A percentile compares a stretch with the other conserved stretches of the same genome.
Evolutionary conservation across 2,329 filamentous ascomycete genomes (phyloP).

Genomic region (Pseudopyricularia javanii): DNA sequence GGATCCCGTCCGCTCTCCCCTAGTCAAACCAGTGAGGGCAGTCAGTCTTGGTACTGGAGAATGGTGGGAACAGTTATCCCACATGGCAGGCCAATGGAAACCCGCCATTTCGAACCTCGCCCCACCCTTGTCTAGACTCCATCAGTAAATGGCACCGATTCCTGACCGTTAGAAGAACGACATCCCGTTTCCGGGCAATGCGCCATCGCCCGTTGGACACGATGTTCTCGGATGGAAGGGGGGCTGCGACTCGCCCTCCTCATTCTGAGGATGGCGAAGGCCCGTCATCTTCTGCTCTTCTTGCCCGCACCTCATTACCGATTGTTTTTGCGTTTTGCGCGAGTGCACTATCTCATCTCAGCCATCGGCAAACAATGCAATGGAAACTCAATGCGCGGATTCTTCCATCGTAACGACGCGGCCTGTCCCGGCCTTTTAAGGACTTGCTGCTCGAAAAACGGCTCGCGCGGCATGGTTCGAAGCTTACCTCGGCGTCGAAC

Average conservation of each 20-base stretch:
- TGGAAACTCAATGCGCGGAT: not conserved
- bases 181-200: not conserved
- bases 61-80: too few species aligned
- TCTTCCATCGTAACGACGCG: not conserved
- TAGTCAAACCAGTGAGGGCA: too few species aligned
- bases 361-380: not conserved
- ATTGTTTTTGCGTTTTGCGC: too few species aligned
- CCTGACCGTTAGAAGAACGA: not conserved
- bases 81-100: conserved; percentile 2
- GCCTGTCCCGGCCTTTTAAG: not conserved
- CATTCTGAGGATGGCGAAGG: not conserved
- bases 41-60: too few species aligned
- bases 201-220: not conserved
- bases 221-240: not conserved
- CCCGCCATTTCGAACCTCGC: not conserved
- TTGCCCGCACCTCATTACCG: not conserved
- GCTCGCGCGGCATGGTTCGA: not conserved
- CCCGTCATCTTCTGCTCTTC: not conserved
- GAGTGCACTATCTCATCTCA: not conserved
- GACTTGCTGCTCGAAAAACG: not conserved
- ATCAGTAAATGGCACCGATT: not conserved
- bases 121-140: not conserved
- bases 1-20: too few species aligned
- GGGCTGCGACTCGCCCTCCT: not conserved
- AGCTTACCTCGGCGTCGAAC: not conserved